Evolutionary conservation across 495 filamentous ascomycete species (phyloP).

Genomic region (Lichina pygmaea): DNA sequence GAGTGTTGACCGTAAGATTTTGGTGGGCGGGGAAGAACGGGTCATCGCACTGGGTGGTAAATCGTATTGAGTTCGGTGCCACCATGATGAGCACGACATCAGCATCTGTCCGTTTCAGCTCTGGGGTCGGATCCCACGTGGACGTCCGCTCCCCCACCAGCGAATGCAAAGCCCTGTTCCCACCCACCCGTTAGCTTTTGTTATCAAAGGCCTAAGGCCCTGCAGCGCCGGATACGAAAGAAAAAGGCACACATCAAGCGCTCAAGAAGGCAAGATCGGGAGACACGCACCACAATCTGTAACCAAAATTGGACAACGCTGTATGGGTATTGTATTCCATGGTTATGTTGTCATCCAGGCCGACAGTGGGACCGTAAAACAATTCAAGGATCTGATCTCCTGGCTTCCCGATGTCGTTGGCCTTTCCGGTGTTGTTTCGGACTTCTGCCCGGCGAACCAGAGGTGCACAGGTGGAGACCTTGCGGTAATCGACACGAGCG

Average conservation of each 20-base stretch:
- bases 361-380: constrained; percentile 1
- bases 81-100: not conserved
- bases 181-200: not conserved
- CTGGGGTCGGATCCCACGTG: not conserved
- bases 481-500: constrained; percentile 10
- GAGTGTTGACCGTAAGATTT: no score
- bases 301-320: constrained; percentile 1
- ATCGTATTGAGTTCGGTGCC: not conserved
- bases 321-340: constrained; percentile 5
- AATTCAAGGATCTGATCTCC: not conserved
- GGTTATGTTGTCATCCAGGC: constrained; percentile 4
- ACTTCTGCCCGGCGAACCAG: not conserved
- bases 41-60: constrained; percentile 4
- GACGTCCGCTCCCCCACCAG: not conserved
- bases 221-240: no score
- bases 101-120: not conserved
- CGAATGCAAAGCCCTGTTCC: not conserved
- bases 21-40: constrained; percentile 6
- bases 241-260: not conserved
- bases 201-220: no score
- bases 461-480: constrained; percentile 10
- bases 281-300: constrained; percentile 6
- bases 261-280: not conserved
- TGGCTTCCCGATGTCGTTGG: not conserved
- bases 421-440: no score